These are phyloP conservation scores for Acorus gramineus DNA, from an alignment of 106 monocot species.

Conservation along the genomic window DNA sequence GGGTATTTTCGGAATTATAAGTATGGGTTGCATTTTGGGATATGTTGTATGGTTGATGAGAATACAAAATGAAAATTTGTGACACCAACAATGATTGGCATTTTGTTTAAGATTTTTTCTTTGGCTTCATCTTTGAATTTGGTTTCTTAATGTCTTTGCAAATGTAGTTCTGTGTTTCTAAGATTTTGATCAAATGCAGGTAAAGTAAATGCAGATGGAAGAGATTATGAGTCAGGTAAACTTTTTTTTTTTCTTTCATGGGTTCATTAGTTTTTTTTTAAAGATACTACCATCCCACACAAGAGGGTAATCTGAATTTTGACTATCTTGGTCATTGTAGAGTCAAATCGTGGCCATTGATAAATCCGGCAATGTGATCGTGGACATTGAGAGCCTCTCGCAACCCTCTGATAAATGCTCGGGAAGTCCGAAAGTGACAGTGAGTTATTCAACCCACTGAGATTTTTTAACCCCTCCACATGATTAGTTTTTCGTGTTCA, in stretches of 20 bases:
- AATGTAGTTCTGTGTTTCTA: no score
- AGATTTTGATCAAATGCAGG: no score
- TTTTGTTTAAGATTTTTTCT: no score
- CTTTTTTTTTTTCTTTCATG: conserved; percentile 2
- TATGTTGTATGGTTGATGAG: no score
- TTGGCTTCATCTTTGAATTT: no score
- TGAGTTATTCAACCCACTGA: conserved; percentile 8
- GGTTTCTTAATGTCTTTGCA: no score
- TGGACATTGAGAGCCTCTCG: conserved; percentile 69
- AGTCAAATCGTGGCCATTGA: conserved; percentile 28
- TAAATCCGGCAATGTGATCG: conserved; percentile 40
- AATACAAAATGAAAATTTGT: no score
- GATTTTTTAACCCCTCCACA: neutral
- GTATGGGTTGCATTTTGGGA: no score
- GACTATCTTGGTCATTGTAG: conserved; percentile 11
- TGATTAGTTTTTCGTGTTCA: neutral
- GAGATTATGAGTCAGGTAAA: conserved; percentile 22
- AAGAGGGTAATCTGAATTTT: neutral
- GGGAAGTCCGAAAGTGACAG: conserved; percentile 54
- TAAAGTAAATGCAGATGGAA: conserved; percentile 11
- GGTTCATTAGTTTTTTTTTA: neutral
- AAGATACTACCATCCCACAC: neutral
- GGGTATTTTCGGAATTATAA: no score
- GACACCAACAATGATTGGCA: no score
- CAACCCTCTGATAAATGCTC: conserved; percentile 58